phyloP scores from a whole-genome alignment of 2,329 filamentous ascomycete species.

The Colletotrichum sp. region DNA sequence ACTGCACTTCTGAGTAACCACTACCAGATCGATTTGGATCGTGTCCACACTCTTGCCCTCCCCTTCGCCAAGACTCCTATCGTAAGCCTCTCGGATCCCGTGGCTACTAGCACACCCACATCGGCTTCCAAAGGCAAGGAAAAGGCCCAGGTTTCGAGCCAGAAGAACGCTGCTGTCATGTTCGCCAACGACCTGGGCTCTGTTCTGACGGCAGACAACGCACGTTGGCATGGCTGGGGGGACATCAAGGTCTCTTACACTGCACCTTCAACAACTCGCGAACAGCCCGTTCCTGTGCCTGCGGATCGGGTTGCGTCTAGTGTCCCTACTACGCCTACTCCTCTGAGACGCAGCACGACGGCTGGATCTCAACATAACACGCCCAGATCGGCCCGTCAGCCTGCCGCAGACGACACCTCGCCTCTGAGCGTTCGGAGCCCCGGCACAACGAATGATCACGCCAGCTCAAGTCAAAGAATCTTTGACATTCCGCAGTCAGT shows the following conservation, averaged over 20 bases:
- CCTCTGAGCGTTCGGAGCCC: constrained; percentile 56
- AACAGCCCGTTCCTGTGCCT: background rate
- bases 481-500: constrained; percentile 69
- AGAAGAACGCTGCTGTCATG: constrained; percentile 60
- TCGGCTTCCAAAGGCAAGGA: constrained; percentile 79
- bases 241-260: constrained; percentile 78
- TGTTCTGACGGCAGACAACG: constrained; percentile 66
- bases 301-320: constrained; percentile 38
- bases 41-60: constrained; percentile 80
- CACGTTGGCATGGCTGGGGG: constrained; percentile 78
- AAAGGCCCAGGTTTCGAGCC: constrained; percentile 51
- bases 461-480: constrained; percentile 54
- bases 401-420: constrained; percentile 41
- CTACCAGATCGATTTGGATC: constrained; percentile 80
- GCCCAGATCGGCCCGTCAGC: constrained; percentile 39
- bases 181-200: constrained; percentile 86
- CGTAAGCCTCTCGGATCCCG: constrained; percentile 54
- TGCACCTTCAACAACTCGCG: constrained; percentile 23
- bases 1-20: constrained; percentile 81
- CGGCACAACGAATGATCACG: constrained; percentile 38
- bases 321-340: constrained; percentile 74
- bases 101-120: constrained; percentile 55
- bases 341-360: constrained; percentile 72
- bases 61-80: constrained; percentile 80
- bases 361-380: constrained; percentile 48